These are phyloP conservation scores for Hypholoma sublateritium DNA, from an alignment of 768 basidiomycete species.

Conservation along the genomic window DNA sequence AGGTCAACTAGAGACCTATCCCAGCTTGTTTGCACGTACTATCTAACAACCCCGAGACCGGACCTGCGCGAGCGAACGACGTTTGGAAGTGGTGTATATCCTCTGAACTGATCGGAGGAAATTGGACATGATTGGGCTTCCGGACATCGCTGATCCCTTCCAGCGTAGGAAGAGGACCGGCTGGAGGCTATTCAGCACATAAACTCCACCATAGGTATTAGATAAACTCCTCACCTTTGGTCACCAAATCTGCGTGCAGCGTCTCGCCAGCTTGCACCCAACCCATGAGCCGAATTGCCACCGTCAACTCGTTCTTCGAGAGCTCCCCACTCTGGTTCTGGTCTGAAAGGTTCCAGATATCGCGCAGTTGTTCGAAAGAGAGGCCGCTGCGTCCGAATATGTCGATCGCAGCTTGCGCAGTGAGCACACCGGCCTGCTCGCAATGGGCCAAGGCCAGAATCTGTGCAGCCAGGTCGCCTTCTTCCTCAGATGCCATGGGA, in stretches of 20 bases:
- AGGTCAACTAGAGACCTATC: too few species aligned
- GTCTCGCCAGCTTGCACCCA: constrained; percentile 58
- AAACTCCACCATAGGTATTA: neutral
- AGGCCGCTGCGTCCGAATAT: constrained; percentile 57
- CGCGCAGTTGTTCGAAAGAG: constrained; percentile 50
- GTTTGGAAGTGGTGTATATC: constrained; percentile 56
- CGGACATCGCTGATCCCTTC: constrained; percentile 27
- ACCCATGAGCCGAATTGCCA: constrained; percentile 63
- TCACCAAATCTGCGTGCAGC: constrained; percentile 38
- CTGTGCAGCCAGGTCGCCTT: constrained; percentile 26
- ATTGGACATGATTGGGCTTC: constrained; percentile 25
- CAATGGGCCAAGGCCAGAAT: constrained; percentile 28
- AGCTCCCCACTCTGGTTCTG: constrained; percentile 57
- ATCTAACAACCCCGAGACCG: constrained; percentile 51
- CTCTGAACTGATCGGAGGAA: constrained; percentile 48
- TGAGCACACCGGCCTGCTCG: constrained; percentile 22
- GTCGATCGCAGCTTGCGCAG: constrained; percentile 49
- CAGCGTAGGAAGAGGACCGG: constrained; percentile 47
- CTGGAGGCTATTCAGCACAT: constrained; percentile 30
- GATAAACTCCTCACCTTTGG: constrained; percentile 42
- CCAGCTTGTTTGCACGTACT: constrained; percentile 32
- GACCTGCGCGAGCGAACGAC: constrained; percentile 51
- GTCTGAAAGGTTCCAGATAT: constrained; percentile 68
- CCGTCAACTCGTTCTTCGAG: constrained; percentile 52
- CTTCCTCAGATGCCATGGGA: constrained; percentile 22